Conservation (phyloP, 768 basidiomycete species). For the Lentinula aciculospora region DNA sequence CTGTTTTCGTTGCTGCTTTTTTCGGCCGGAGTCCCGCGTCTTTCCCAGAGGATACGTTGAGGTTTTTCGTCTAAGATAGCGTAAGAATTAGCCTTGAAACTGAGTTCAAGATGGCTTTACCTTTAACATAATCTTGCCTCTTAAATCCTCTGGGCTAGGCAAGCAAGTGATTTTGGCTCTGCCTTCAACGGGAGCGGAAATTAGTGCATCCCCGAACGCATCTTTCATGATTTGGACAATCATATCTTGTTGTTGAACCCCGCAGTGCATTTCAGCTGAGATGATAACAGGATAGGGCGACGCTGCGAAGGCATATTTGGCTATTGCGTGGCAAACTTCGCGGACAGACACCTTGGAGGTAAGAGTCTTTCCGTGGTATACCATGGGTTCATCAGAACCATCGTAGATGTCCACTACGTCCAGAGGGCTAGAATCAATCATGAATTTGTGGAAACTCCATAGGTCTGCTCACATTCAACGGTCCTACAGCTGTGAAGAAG, state of each 20-base stretch:
- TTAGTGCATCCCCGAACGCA: conserved; percentile 36
- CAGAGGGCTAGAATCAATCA: neutral
- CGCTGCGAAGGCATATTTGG: conserved; percentile 86
- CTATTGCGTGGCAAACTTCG: conserved; percentile 78
- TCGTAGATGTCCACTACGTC: conserved; percentile 85
- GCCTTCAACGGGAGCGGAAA: conserved; percentile 25
- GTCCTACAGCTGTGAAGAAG: conserved; percentile 88
- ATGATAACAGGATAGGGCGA: conserved; percentile 92
- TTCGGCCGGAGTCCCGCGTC: neutral
- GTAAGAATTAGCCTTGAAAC: neutral
- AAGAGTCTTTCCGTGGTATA: conserved; percentile 87
- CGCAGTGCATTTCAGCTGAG: conserved; percentile 89
- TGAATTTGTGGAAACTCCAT: neutral
- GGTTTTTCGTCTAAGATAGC: conserved; percentile 61
- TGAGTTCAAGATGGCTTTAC: conserved; percentile 26
- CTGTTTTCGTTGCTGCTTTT: neutral
- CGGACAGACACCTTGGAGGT: conserved; percentile 80
- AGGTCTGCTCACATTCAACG: conserved; percentile 69
- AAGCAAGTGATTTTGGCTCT: conserved; percentile 25
- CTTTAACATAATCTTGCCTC: conserved; percentile 80
- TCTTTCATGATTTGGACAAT: conserved; percentile 70
- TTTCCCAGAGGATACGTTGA: conserved; percentile 34
- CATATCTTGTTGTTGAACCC: conserved; percentile 70
- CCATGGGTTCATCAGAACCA: conserved; percentile 76
- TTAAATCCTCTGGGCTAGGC: conserved; percentile 87